Evolutionary conservation across 2,329 filamentous ascomycete genomes (phyloP), one percentile per base, ranked within the genome.

Genomic region (Trichoderma cornu-damae): DNA sequence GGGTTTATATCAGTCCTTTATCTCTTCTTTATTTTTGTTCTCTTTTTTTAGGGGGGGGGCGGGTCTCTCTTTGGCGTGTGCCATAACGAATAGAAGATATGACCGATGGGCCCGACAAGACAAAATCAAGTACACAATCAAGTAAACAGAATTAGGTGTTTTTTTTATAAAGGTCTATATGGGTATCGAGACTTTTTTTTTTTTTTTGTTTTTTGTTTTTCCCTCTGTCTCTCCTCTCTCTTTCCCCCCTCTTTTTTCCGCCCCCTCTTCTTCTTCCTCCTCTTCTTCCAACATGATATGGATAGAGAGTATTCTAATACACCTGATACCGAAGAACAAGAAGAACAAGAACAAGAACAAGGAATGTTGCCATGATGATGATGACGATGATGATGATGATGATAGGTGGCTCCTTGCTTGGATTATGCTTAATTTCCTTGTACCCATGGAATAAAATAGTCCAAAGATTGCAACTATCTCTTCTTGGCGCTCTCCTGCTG

Each of bases 401-500:
- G n/a, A n/a, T n/a, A n/a, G n/a, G n/a, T n/a, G n/a, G n/a, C n/a
- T n/a, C n/a, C n/a, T n/a, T n/a, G n/a, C n/a, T n/a, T n/a, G n/a
- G n/a, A n/a, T n/a, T n/a, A n/a, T n/a, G n/a, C n/a, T n/a, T n/a
- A n/a, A n/a, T n/a, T 20, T 42, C 20, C 20, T 42, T 7, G 2
- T 12, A 12, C 8, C 11, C 37, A 20, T 20, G 12, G 2, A 7
- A n/a, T 4, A 16, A 11, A 20, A 2, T 3, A 22, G 14, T n/a
- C 20, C 1, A 11, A 12, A 2, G 26, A 32, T 18, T 18, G 16
- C n/a, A 7, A 16, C 54, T 48, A 59, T 9, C 20, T 34, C 51
- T 35, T 61, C 58, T 52, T 59, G 22, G 48, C 60, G 42, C 24
- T 49, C 9, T 57, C 63, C 55, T 64, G 65, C 55, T 64, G 65